phyloP scores from a whole-genome alignment of 176 grass and related monocot genomes.

The Melocanna baccifera region DNA sequence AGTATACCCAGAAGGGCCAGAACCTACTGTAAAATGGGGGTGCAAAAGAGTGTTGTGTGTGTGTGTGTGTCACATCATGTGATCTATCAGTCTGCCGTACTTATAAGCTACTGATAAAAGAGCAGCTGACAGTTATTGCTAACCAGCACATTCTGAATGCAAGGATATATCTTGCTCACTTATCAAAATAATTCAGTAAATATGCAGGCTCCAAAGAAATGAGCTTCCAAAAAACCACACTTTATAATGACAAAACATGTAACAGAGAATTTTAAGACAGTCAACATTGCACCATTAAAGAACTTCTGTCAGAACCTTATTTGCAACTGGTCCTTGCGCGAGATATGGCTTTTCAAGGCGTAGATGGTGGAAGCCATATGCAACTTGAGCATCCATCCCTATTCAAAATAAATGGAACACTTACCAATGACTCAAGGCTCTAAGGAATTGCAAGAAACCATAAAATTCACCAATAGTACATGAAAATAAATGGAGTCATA shows the following conservation, averaged over 20 bases:
- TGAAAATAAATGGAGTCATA: too few species aligned
- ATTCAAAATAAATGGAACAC: constrained; percentile 31
- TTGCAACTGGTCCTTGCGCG: constrained; percentile 87
- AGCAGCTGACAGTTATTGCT: neutral
- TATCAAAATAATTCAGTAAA: neutral
- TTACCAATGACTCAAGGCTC: neutral
- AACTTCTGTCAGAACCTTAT: constrained; percentile 63
- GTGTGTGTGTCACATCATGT: neutral
- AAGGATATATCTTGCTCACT: neutral
- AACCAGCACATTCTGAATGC: neutral
- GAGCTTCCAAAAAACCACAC: neutral
- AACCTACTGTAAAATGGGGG: neutral
- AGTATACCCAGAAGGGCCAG: neutral
- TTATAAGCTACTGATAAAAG: constrained; percentile 3
- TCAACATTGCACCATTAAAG: neutral
- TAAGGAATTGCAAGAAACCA: constrained; percentile 17
- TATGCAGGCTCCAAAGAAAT: neutral
- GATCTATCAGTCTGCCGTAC: neutral
- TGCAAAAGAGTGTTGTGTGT: neutral
- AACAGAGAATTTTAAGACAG: neutral
- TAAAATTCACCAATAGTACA: neutral
- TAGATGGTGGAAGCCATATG: constrained; percentile 87
- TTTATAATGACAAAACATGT: neutral
- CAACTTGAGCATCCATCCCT: constrained; percentile 99
- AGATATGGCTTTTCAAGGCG: constrained; percentile 90